Evolutionary conservation across 805 yeast genomes (phyloP), one percentile per base, ranked within the genome.

Genomic region (Teunomyces gatunensis): DNA sequence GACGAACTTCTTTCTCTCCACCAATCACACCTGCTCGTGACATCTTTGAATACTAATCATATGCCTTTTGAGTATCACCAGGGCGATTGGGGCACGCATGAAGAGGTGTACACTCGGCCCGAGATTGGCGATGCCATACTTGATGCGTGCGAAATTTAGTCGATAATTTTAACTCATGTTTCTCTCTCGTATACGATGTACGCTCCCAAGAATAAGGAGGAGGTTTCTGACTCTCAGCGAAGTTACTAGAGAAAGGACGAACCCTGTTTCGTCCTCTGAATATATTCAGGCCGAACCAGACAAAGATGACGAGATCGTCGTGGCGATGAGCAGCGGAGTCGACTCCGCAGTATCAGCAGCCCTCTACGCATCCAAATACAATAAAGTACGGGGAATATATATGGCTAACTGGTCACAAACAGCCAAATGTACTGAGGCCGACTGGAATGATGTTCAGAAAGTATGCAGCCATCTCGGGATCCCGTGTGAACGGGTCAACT

Each of bases 271-370:
- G 5, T 4, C 17, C 13, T 27, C 45, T 6, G 50, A 45, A 5
- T 67, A 65, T 47, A 39, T 48, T 2, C 89, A 75, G 60, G 63
- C 59, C 4, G 51, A 55, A 15, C 92, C 92, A 0, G 51, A 55
- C 0, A 53, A 53, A 7, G 63, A 73, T 28, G 96, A 88, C 56
- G 80, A 77, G 46, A 78, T 92, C 18, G 69, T 87, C 17, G 81
- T 94, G 4, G 97, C 98, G 6, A 88, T 94, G 96, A 89, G 97
- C 1, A 87, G 96, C 0, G 99, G 99, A 0, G 98, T 94, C 0
- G 99, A 94, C 65, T 91, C 97, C 0, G 85, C 97, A 1, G 89
- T 91, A 0, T 80, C 87, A 2, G 97, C 98, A 0, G 82, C 87
- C 0, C 47, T 87, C 50, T 83, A 75, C 54, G 71, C 88, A 5